phyloP scores from a whole-genome alignment of 352 stramenopile genomes.

The Pythium brachiatum region DNA sequence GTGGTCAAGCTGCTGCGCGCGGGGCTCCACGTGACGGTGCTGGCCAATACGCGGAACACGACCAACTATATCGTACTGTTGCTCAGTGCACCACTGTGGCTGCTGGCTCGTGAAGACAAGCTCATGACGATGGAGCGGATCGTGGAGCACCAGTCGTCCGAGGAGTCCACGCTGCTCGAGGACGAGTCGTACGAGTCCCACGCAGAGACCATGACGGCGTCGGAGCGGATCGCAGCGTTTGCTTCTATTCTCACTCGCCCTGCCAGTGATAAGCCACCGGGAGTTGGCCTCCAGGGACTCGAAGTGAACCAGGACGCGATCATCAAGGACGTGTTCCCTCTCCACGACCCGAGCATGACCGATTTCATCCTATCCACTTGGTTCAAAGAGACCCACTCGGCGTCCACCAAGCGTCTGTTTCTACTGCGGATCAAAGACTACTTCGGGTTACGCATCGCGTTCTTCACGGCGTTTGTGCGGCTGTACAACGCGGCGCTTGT shows the following conservation, averaged over 20 bases:
- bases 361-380: slow-evolving; percentile 62
- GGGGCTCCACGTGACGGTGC: slow-evolving; percentile 48
- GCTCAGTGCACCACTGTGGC: slow-evolving; percentile 53
- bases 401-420: slow-evolving; percentile 43
- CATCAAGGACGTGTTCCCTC: slow-evolving; percentile 53
- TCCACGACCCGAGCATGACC: slow-evolving; percentile 60
- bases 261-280: slow-evolving; percentile 42
- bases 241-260: slow-evolving; percentile 51
- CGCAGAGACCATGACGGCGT: slow-evolving; percentile 51
- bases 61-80: slow-evolving; percentile 40
- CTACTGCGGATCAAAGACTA: slow-evolving; percentile 61
- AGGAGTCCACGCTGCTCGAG: slow-evolving; percentile 42
- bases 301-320: slow-evolving; percentile 49
- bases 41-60: slow-evolving; percentile 56
- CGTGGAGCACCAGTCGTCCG: slow-evolving; percentile 54
- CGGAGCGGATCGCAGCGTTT: slow-evolving; percentile 48
- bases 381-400: slow-evolving; percentile 44
- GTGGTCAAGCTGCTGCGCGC: slow-evolving; percentile 40
- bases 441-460: slow-evolving; percentile 57
- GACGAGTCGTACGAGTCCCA: slow-evolving; percentile 54
- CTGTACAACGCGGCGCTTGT: slow-evolving; percentile 56
- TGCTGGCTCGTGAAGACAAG: slow-evolving; percentile 60
- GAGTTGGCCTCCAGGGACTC: slow-evolving; percentile 44
- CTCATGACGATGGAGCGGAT: slow-evolving; percentile 63
- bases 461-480: slow-evolving; percentile 57